Base-by-base conservation (phyloP, 306 rosid species). In the Gastrolobium villosum region DNA sequence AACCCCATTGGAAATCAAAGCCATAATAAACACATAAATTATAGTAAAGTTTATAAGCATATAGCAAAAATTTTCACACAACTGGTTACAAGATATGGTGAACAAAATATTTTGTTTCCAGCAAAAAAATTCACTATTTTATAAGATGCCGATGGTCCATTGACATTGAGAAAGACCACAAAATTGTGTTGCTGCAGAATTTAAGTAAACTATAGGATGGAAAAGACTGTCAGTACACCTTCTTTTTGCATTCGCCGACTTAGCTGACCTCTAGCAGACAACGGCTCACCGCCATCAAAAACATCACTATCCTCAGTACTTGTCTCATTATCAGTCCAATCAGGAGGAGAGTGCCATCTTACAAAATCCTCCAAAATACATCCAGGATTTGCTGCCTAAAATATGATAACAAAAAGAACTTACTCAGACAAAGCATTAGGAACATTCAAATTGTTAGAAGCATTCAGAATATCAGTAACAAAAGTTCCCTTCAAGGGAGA, bases 311-410 rank as follows among this genome's bases (percentile, higher is more conserved):
- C 91, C 70, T 87, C 94, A 2, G 11, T 40, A 84, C 46, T 65
- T 56, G 84, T 87, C 74, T 90, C 97, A 78, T 72, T 81, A 61
- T 90, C 96, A 26, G 91, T 86, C 99, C 99, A 96, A 77, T 96
- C 99, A 80, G 99, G 99, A 83, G 99, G 99, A 55, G 99, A 96
- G 88, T 93, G 93, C 99, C 99, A 96, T 81, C 99, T 87, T 50
- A 96, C 98, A 81, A 96, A 96, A 86, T 96, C 99, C 82, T 91
- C 98, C 90, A 96, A 87, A 84, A 96, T 93, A 87, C 99, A 96
- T 76, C 99, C 99, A 84, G 99, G 99, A 91, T 96, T 96, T 43
- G 99, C 99, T 73, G 96, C 98, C 99, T 96, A 85, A 74, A 68
- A 61, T 62, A 81, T 32, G 50, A 68, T 43, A 74, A 75, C 60